These are phyloP conservation scores for Inonotus obliquus DNA, from an alignment of 1,284 basidiomycete genomes.

Conservation along the genomic window DNA sequence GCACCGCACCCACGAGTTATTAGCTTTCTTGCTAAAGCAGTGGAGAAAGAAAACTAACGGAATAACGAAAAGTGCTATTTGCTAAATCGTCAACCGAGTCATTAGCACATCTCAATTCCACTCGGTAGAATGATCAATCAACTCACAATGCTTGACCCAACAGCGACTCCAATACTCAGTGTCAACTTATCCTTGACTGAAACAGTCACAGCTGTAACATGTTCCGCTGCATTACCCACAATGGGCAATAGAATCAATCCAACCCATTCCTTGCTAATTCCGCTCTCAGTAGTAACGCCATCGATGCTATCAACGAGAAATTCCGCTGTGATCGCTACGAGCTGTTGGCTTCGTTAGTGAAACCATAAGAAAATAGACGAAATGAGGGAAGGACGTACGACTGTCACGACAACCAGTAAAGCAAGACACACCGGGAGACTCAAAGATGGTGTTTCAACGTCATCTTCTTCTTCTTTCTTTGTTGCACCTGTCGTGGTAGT, in stretches of 20 bases:
- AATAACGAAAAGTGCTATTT: conserved; percentile 87
- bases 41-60: conserved; percentile 43
- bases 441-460: conserved; percentile 46
- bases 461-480: conserved; percentile 14
- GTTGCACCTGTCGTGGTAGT: not conserved
- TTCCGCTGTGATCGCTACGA: conserved; percentile 75
- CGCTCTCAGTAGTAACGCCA: conserved; percentile 44
- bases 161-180: conserved; percentile 78
- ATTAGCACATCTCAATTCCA: not conserved
- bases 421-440: conserved; percentile 56
- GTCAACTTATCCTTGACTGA: conserved; percentile 76
- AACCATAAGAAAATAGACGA: not conserved
- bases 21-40: not conserved
- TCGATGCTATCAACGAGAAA: conserved; percentile 79
- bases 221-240: conserved; percentile 76
- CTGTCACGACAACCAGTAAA: conserved; percentile 57
- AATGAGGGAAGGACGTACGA: conserved; percentile 38
- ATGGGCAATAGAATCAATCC: conserved; percentile 85
- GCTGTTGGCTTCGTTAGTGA: conserved; percentile 28
- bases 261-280: conserved; percentile 72
- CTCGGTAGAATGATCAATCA: conserved; percentile 12
- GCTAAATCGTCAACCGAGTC: conserved; percentile 38
- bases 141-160: conserved; percentile 82
- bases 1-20: conserved; percentile 6
- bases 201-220: conserved; percentile 78